Evolutionary conservation across 306 rosid species (phyloP), one percentile per base, ranked within the genome.

Genomic region (Cucumis melo): DNA sequence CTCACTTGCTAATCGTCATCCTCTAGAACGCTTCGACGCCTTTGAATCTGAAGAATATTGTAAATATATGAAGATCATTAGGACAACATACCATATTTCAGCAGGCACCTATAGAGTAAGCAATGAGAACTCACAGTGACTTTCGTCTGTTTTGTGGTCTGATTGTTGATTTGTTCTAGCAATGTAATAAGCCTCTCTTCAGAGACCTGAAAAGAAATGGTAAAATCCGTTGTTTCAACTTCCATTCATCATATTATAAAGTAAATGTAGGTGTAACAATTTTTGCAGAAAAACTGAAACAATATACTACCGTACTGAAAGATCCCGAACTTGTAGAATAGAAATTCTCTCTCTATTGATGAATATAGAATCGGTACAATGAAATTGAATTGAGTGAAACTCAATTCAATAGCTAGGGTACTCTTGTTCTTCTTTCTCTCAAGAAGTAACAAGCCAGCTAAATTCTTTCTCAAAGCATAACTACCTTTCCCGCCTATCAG

Each of bases 11-110:
- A 94, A 85, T 94, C 97, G 79, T 94, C 99, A 14, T 94, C 99
- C 24, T 94, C 99, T 2, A 94, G 96, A 72, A 94, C 97, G 73
- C 85, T 94, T 78, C 97, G 89, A 77, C 99, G 97, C 93, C 99
- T 91, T 78, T 89, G 95, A 77, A 94, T 94, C 99, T 94, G 92
- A 39, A 84, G 81, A 11, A 23, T 2, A 36, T 61, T 16, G 42
- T 21, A 8, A 21, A 73, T n/a, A 53, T 13, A 67, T n/a, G 62
- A 66, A 14, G 38, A 4, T 1, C 16, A 42, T 32, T 62, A 85
- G 51, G 34, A 21, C 57, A 41, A 48, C n/a, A 16, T 27, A 36
- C 46, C 53, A 46, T n/a, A 24, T 12, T n/a, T 21, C 67, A 65
- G 41, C 27, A 73, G 77, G 15, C 27, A 32, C 76, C 60, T 9